These are phyloP conservation scores for Pichia paraexigua DNA, from an alignment of 805 yeast genomes.

Conservation along the genomic window DNA sequence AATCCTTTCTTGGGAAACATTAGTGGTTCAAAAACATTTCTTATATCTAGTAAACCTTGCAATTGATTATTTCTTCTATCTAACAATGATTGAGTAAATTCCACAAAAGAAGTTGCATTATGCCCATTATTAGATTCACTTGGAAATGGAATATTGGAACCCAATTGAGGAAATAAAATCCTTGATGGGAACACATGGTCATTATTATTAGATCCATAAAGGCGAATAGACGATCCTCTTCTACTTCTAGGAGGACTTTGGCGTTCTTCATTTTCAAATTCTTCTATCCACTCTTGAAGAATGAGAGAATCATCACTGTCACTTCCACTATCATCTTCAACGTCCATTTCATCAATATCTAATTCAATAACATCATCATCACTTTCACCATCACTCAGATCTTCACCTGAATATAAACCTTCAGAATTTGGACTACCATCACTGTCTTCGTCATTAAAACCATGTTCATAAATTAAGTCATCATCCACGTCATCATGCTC, in stretches of 20 bases:
- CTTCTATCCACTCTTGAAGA: constrained; percentile 27
- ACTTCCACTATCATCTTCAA: constrained; percentile 11
- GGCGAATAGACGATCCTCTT: neutral
- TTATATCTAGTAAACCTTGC: constrained; percentile 6
- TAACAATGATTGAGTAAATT: constrained; percentile 6
- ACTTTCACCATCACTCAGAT: constrained; percentile 14
- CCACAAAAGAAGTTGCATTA: constrained; percentile 2
- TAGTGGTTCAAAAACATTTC: constrained; percentile 13
- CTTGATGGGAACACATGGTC: neutral
- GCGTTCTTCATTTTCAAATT: constrained; percentile 22
- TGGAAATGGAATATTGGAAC: constrained; percentile 5
- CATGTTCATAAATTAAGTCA: constrained; percentile 21
- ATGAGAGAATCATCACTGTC: constrained; percentile 26
- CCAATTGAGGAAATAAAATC: neutral
- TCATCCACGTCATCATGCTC: constrained; percentile 19
- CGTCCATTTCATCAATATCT: neutral
- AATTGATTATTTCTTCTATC: constrained; percentile 6
- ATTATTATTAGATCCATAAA: neutral
- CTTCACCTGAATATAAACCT: constrained; percentile 10
- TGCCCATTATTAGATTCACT: neutral
- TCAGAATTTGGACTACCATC: constrained; percentile 13
- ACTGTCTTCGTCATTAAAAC: constrained; percentile 9
- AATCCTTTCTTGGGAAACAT: constrained; percentile 8
- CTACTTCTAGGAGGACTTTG: constrained; percentile 13
- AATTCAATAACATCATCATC: neutral